Base-by-base conservation (phyloP, 768 basidiomycete genomes). In the Boletus reticuloceps region DNA sequence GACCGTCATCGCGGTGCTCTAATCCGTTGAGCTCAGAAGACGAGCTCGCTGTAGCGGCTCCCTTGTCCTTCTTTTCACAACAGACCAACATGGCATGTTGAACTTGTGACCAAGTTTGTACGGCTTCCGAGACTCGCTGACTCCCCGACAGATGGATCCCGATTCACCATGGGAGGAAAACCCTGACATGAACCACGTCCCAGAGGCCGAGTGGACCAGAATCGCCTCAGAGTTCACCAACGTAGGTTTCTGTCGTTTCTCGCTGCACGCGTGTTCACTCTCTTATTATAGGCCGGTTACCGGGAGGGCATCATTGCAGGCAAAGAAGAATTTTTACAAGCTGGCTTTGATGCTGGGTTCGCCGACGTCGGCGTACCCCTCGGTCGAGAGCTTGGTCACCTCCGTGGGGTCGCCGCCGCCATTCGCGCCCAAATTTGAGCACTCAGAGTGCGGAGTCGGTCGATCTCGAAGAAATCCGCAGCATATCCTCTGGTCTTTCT, bases 271-370 rank as follows among this genome's bases (percentile, higher is more conserved):
- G 4, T 22, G 36, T 29, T 59, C 50, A 56, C 40, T 32, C 45
- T 16, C 39, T 11, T 36, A 50, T 16, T 45, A 10, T 45, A 97
- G 96, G 84, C 84, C 17, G 96, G 96, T 3, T 98, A 98, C 66
- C 84, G 96, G n/a, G 95, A 98, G 73, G 96, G 96, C 7, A 96
- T 98, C 63, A 89, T 86, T 0, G 85, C 88, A 5, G 96, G 96
- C 4, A 98, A 98, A 69, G 89, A 95, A 68, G 77, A 81, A 0
- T 86, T 85, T 3, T 78, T 98, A 2, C 96, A 99, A 64, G 77
- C 85, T 58, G 96, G 96, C 1, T 98, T 99, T 64, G 92, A 99
- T 70, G 74, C 78, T 4, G 94, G 91, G 2, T 98, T 92, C 64
- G 84, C 85, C 1, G 69, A 73, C 14, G 75, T 83, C 11, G 91